These are phyloP conservation scores for Zangia roseola DNA, from an alignment of 768 basidiomycete genomes.

Conservation along the genomic window DNA sequence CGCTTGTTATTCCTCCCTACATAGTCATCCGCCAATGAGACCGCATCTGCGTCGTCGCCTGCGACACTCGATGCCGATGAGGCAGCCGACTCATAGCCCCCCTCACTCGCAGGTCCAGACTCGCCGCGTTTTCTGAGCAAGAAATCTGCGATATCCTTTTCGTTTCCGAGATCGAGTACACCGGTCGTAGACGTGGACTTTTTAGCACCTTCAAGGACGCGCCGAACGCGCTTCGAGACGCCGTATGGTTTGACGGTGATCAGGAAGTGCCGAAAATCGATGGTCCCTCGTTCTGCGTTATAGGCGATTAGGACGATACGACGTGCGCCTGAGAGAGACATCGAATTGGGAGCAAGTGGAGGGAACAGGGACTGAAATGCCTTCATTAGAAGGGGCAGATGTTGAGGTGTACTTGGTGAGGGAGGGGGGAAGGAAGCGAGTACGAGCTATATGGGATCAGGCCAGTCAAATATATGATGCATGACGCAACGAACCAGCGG, in stretches of 20 bases:
- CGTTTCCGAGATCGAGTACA: conserved; percentile 79
- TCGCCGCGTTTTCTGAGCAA: conserved; percentile 71
- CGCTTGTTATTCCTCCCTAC: conserved; percentile 93
- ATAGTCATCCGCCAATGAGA: conserved; percentile 89
- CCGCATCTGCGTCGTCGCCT: conserved; percentile 79
- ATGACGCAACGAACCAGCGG: conserved; percentile 65
- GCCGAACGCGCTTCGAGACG: conserved; percentile 87
- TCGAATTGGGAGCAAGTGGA: conserved; percentile 77
- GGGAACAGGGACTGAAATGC: conserved; percentile 97
- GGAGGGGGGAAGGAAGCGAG: conserved; percentile 83
- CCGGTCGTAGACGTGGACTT: conserved; percentile 32
- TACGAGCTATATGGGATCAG: conserved; percentile 56
- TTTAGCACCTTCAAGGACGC: conserved; percentile 68
- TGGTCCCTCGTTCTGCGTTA: conserved; percentile 78
- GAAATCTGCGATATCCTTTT: conserved; percentile 96
- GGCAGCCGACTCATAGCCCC: conserved; percentile 77
- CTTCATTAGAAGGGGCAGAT: conserved; percentile 90
- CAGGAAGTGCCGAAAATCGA: conserved; percentile 92
- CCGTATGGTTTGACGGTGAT: conserved; percentile 96
- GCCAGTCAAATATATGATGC: not conserved
- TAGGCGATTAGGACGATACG: conserved; percentile 93
- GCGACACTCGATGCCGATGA: conserved; percentile 79
- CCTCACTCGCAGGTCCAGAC: conserved; percentile 50
- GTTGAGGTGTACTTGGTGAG: conserved; percentile 71
- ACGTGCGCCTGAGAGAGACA: conserved; percentile 85